These are phyloP conservation scores for Tetrapisispora fleetii DNA, from an alignment of 805 yeast species.

Conservation along the genomic window DNA sequence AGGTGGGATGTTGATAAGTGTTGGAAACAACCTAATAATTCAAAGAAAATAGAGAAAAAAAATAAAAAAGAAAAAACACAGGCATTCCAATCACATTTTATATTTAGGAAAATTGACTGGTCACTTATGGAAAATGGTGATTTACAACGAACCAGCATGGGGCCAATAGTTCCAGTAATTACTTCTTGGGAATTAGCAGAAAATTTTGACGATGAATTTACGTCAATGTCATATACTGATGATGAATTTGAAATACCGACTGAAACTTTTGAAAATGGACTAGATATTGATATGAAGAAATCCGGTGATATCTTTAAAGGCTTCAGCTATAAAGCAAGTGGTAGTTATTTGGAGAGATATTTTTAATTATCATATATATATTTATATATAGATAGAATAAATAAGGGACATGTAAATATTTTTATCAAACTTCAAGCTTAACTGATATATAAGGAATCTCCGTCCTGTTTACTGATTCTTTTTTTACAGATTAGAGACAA, in stretches of 20 bases:
- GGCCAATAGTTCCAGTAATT: constrained; percentile 77
- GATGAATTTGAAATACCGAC: constrained; percentile 3
- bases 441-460: not conserved
- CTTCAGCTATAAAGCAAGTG: constrained; percentile 30
- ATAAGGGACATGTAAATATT: no score
- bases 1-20: constrained; percentile 52
- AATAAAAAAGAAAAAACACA: constrained; percentile 23
- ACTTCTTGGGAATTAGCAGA: constrained; percentile 79
- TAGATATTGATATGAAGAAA: constrained; percentile 2
- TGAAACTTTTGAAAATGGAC: constrained; percentile 5
- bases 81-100: constrained; percentile 51
- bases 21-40: constrained; percentile 29
- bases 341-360: constrained; percentile 28
- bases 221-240: constrained; percentile 47
- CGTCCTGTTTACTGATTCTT: no score
- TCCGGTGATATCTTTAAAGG: constrained; percentile 27
- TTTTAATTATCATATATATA: constrained; percentile 9
- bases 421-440: no score
- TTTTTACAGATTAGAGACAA: no score
- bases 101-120: constrained; percentile 76
- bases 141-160: constrained; percentile 36
- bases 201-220: constrained; percentile 73
- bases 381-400: not conserved
- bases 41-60: constrained; percentile 7
- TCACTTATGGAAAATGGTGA: constrained; percentile 40